These are phyloP conservation scores for Teratosphaeria zuluensis DNA, from an alignment of 2,329 filamentous ascomycete species.

Conservation along the genomic window DNA sequence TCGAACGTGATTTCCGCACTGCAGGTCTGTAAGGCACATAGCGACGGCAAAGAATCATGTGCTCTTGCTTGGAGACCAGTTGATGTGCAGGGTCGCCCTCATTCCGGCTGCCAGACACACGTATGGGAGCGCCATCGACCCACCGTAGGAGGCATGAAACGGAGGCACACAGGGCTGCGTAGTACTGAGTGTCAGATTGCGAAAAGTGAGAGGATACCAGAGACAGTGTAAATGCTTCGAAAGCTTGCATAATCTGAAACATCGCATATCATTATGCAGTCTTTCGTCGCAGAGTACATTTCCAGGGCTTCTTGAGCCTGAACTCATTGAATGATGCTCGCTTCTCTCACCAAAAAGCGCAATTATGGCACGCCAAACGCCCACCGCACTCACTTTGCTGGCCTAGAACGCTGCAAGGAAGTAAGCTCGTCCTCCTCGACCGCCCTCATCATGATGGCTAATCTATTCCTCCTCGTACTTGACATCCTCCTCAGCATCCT, in stretches of 20 bases:
- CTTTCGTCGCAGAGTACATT: not conserved
- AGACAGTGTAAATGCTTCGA: not conserved
- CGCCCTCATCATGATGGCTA: not conserved
- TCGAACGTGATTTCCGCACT: not conserved
- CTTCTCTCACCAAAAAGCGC: not conserved
- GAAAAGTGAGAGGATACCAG: not conserved
- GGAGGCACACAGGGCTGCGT: not conserved
- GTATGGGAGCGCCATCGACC: too few relatives aligned
- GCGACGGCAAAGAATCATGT: too few relatives aligned
- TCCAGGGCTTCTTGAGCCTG: too few relatives aligned
- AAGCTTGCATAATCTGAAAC: not conserved
- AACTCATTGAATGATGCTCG: not conserved
- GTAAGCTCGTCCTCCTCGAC: not conserved
- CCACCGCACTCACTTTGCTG: not conserved
- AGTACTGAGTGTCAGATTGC: not conserved
- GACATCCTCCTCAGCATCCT: not conserved
- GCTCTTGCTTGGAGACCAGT: not conserved
- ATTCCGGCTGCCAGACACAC: not conserved
- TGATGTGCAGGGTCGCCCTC: not conserved
- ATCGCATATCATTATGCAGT: not conserved
- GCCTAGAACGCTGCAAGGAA: not conserved
- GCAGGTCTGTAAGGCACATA: not conserved
- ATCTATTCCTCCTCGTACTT: not conserved
- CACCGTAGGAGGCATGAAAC: too few relatives aligned
- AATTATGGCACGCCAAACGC: not conserved